Evolutionary conservation across 2,329 filamentous ascomycete species (phyloP), one percentile per base, ranked within the genome.

Genomic region (Zalaria sp.): DNA sequence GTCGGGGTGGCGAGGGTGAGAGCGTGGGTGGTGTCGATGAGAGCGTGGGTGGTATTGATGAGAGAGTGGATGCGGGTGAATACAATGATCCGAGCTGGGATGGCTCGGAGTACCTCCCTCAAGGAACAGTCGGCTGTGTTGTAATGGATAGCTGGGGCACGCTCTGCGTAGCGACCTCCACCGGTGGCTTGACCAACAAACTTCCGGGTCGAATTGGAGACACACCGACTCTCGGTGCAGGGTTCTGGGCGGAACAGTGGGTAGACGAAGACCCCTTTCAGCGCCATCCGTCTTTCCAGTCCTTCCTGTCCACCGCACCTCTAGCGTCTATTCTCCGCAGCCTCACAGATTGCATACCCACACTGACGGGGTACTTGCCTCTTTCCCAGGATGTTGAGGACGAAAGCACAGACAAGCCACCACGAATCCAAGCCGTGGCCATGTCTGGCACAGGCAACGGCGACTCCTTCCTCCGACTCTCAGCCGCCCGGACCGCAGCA

Each of bases 171-270:
- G 75, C 75, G 3, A 79, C 75, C 0, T 75, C 71, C 31, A 79
- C 75, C 0, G 87, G 87, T 4, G 87, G 87, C 0, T 58, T 93
- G 59, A 94, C 87, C 25, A 94, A 94, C 58, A 94, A 94, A 65
- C 63, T 89, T 42, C 83, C 83, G 0, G 87, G 86, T 0, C 69
- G 87, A 18, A 80, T 93, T 47, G 87, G 87, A 0, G 87, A 94
- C 56, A 94, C 87, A 7, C 86, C 87, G 0, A 81, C 81, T 0
- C 65, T 87, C 0, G 87, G 87, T 0, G 82, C 86, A 1, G 87
- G 87, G 0, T 94, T 87, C 59, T 94, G 86, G 85, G 85, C 87
- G 0, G 87, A 93, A 57, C 75, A 87, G 50, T 93, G 85, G 85
- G 60, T 62, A 5, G 73, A 79, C 43, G 61, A 66, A 2, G 35